phyloP scores from a whole-genome alignment of 73 alveolate species.

The Tetrahymena malaccensis region DNA sequence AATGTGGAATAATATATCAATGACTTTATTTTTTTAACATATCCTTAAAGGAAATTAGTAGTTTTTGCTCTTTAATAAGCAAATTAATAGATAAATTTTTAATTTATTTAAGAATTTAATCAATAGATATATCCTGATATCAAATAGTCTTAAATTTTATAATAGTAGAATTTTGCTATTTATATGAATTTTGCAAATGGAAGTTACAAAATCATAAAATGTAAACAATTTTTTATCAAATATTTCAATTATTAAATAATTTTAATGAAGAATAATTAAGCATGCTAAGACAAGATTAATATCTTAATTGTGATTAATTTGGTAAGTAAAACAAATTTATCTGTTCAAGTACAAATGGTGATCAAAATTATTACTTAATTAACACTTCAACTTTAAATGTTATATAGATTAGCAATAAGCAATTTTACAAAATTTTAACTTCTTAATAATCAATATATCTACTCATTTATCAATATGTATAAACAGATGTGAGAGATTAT shows the following conservation, averaged over 20 bases:
- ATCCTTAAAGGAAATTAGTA: neutral
- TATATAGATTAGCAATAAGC: neutral
- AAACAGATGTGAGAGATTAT: neutral
- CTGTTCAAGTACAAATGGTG: neutral
- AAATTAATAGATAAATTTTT: no score
- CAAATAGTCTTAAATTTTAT: neutral
- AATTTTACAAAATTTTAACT: neutral
- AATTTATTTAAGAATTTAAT: neutral
- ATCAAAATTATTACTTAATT: neutral
- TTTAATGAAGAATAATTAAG: no score
- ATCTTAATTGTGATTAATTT: no score
- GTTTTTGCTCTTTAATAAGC: neutral
- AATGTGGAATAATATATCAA: neutral
- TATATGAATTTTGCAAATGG: neutral
- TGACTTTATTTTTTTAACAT: neutral
- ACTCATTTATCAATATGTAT: no score
- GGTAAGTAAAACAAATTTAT: no score
- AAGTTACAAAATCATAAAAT: no score
- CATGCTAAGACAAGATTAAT: no score
- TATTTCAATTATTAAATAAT: no score
- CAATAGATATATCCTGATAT: neutral
- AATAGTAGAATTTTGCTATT: neutral
- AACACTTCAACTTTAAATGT: no score
- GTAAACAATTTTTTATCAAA: no score
- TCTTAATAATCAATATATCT: neutral